phyloP scores from a whole-genome alignment of 345 rosid genomes.

The Acer saccharum region DNA sequence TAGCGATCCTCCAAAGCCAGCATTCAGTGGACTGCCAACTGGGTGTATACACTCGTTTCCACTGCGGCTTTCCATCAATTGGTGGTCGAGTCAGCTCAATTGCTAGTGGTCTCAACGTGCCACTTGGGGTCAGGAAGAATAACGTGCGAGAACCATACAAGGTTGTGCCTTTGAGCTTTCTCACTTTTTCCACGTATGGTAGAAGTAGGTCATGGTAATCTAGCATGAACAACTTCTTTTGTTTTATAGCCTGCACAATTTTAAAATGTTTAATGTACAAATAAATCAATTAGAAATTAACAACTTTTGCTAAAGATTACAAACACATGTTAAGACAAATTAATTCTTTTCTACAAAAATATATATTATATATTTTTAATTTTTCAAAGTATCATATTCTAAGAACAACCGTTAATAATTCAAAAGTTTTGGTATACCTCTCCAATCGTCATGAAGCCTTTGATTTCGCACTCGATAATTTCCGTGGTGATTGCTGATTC shows the following conservation, averaged over 20 bases:
- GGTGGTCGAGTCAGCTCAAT: conserved; percentile 72
- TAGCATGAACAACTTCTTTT: conserved; percentile 51
- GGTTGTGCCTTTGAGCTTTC: conserved; percentile 45
- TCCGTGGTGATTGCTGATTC: conserved; percentile 71
- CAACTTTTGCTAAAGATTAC: too few relatives aligned
- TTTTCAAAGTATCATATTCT: too few relatives aligned
- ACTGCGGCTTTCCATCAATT: conserved; percentile 54
- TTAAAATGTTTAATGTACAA: not conserved
- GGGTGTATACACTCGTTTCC: conserved; percentile 59
- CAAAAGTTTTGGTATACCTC: conserved; percentile 41
- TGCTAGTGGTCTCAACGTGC: conserved; percentile 58
- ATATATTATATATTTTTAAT: too few relatives aligned
- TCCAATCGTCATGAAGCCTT: conserved; percentile 48
- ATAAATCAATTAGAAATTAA: not conserved
- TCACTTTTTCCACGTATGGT: conserved; percentile 68
- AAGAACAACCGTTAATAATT: not conserved
- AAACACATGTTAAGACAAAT: too few relatives aligned
- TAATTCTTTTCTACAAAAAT: too few relatives aligned
- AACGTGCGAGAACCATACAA: conserved; percentile 73
- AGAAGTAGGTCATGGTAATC: conserved; percentile 63
- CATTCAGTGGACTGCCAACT: conserved; percentile 39
- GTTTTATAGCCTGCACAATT: conserved; percentile 42
- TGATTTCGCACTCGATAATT: conserved; percentile 49
- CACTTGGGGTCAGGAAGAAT: conserved; percentile 53
- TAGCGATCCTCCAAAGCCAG: conserved; percentile 82